These are phyloP conservation scores for Dactylellina drechsleri DNA, from an alignment of 2,329 filamentous ascomycete genomes.

Conservation along the genomic window DNA sequence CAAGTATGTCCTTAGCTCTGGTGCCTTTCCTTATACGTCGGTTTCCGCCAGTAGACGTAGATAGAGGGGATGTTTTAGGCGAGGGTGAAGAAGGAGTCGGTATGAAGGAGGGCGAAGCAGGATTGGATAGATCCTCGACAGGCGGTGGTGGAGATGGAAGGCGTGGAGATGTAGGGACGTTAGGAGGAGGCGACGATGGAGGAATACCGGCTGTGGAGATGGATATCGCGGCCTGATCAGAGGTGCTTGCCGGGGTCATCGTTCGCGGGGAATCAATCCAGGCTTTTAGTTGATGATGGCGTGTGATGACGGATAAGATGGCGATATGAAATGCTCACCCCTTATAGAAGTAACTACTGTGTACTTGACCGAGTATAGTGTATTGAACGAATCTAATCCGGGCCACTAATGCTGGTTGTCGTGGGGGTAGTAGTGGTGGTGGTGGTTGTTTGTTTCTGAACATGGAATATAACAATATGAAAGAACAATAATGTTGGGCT, in stretches of 20 bases:
- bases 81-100: slow-evolving; percentile 75
- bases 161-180: slow-evolving; percentile 80
- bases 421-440: too few species aligned
- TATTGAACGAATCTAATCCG: too few species aligned
- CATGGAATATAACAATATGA: too few species aligned
- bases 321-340: too few species aligned
- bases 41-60: slow-evolving; percentile 69
- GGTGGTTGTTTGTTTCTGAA: too few species aligned
- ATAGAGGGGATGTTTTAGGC: slow-evolving; percentile 68
- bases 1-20: slow-evolving; percentile 90
- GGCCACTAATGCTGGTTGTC: too few species aligned
- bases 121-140: slow-evolving; percentile 84
- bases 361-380: too few species aligned
- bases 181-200: slow-evolving; percentile 16
- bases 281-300: too few species aligned
- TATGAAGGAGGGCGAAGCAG: slow-evolving; percentile 62
- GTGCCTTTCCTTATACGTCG: slow-evolving; percentile 92
- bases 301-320: too few species aligned
- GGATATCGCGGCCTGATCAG: slow-evolving; percentile 23
- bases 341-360: too few species aligned
- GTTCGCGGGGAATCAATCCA: neutral
- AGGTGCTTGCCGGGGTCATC: slow-evolving; percentile 9
- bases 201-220: slow-evolving; percentile 19
- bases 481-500: neutral
- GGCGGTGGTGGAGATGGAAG: slow-evolving; percentile 94